phyloP scores from a whole-genome alignment of 2,329 filamentous ascomycete species.

The Chaetomiaceae sp. region DNA sequence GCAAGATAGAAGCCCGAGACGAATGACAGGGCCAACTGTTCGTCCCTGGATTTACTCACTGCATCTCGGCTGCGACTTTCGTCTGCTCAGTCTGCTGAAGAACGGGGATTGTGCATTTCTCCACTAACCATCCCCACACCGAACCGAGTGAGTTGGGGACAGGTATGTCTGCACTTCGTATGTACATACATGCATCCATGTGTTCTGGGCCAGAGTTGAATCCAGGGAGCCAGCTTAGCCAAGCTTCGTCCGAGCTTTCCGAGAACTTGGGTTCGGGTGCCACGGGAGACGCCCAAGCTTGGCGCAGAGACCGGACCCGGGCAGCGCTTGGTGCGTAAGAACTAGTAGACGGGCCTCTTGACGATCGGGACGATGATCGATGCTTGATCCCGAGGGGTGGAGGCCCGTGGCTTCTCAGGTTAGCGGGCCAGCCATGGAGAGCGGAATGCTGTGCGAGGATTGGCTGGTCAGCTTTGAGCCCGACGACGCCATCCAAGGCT shows the following conservation, averaged over 20 bases:
- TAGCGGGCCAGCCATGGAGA: background rate
- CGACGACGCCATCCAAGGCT: background rate
- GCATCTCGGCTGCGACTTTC: too few species aligned
- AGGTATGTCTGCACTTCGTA: too few species aligned
- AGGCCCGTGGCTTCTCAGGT: background rate
- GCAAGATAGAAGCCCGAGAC: too few species aligned
- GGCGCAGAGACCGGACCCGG: constrained; percentile 6
- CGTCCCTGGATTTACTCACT: too few species aligned
- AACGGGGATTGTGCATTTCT: too few species aligned
- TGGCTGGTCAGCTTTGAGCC: background rate
- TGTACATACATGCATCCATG: too few species aligned
- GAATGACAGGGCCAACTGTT: too few species aligned
- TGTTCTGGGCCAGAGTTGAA: too few species aligned
- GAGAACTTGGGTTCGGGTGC: background rate
- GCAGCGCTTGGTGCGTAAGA: background rate
- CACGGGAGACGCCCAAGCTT: background rate
- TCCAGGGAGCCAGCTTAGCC: too few species aligned
- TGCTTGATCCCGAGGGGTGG: background rate
- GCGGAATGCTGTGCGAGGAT: background rate
- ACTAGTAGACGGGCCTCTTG: background rate
- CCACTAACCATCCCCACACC: too few species aligned
- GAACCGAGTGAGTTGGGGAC: too few species aligned
- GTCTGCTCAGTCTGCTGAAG: too few species aligned
- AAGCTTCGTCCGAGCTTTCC: background rate
- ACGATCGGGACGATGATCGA: background rate